Conservation (phyloP, 345 rosid genomes). For the Brassica cretica region DNA sequence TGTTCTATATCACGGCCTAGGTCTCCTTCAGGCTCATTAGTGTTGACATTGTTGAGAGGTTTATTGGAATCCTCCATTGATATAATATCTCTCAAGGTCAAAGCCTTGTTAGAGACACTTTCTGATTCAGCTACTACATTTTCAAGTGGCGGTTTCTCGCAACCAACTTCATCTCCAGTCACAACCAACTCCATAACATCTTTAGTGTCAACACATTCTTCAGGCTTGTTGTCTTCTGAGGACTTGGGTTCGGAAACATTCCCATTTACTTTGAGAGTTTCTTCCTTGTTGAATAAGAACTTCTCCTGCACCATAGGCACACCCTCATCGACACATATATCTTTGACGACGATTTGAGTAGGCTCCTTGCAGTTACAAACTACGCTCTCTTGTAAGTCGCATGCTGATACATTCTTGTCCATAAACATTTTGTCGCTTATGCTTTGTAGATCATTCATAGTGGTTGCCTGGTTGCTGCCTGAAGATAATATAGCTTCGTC, state of each 20-base stretch:
- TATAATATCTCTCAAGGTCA: constrained; percentile 51
- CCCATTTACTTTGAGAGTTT: neutral
- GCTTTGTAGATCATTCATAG: constrained; percentile 17
- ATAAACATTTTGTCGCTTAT: neutral
- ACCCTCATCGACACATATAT: constrained; percentile 67
- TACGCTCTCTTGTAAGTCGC: constrained; percentile 51
- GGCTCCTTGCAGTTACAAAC: constrained; percentile 53
- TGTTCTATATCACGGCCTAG: neutral
- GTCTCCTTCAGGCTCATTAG: constrained; percentile 27
- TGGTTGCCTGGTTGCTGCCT: neutral
- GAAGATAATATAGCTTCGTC: neutral
- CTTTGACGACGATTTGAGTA: constrained; percentile 56
- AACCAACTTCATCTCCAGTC: constrained; percentile 5
- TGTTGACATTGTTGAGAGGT: neutral
- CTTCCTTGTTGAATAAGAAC: constrained; percentile 40
- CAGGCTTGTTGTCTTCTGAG: constrained; percentile 16
- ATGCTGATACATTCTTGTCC: constrained; percentile 51
- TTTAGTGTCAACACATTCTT: constrained; percentile 10
- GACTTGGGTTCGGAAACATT: constrained; percentile 26
- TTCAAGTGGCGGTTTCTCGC: constrained; percentile 1
- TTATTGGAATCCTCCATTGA: constrained; percentile 31
- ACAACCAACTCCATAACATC: constrained; percentile 7
- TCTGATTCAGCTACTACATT: constrained; percentile 10
- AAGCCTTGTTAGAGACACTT: constrained; percentile 28
- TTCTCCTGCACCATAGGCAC: constrained; percentile 44